Evolutionary conservation across 345 rosid genomes (phyloP).

Genomic region (Murraya paniculata): DNA sequence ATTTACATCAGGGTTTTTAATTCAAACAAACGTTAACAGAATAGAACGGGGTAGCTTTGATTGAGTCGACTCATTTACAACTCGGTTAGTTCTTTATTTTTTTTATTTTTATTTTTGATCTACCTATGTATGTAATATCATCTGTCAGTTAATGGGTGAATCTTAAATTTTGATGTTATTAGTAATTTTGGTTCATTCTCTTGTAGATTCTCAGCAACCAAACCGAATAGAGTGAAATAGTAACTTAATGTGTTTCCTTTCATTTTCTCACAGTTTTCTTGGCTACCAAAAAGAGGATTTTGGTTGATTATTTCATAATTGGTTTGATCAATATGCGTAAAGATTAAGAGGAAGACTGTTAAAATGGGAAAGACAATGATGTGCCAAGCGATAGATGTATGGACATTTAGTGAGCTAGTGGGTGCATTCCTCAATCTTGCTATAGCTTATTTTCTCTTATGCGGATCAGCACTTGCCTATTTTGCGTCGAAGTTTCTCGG

Average conservation of each 20-base stretch:
- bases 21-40: background rate
- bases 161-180: background rate
- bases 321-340: background rate
- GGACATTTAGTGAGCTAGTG: constrained; percentile 56
- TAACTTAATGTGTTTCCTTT: background rate
- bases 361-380: constrained; percentile 25
- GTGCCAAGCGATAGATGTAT: constrained; percentile 39
- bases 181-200: background rate
- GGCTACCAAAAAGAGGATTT: background rate
- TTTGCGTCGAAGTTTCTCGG: constrained; percentile 46
- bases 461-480: constrained; percentile 47
- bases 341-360: background rate
- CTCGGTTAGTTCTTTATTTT: background rate
- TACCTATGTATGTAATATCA: background rate
- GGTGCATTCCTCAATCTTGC: constrained; percentile 63
- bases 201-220: background rate
- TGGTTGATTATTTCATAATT: background rate
- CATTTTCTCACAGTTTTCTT: constrained; percentile 1
- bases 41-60: background rate
- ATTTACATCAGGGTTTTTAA: background rate
- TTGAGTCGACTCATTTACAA: background rate
- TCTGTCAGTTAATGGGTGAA: background rate
- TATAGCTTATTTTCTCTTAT: constrained; percentile 44
- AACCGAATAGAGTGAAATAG: background rate
- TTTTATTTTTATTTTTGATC: background rate